These are phyloP conservation scores for Penicillium griseofulvum DNA, from an alignment of 2,329 filamentous ascomycete genomes.

Conservation along the genomic window DNA sequence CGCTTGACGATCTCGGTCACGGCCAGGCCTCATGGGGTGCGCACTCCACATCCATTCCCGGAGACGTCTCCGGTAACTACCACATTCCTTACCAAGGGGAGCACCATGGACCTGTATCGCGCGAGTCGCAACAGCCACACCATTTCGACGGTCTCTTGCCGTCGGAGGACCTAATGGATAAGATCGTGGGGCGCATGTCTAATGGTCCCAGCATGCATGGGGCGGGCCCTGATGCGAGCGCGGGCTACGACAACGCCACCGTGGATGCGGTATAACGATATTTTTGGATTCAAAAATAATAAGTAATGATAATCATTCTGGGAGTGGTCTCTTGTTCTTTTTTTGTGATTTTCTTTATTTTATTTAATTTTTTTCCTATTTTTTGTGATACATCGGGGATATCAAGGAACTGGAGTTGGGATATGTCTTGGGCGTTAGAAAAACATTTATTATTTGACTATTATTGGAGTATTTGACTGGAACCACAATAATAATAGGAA, in stretches of 20 bases:
- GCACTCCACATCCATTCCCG: slow-evolving; percentile 30
- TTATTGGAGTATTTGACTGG: too few relatives aligned
- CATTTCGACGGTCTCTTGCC: slow-evolving; percentile 35
- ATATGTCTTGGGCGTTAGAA: neutral
- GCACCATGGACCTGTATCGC: slow-evolving; percentile 31
- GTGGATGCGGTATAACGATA: slow-evolving; percentile 33
- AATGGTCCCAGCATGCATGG: slow-evolving; percentile 35
- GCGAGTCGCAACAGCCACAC: slow-evolving; percentile 33
- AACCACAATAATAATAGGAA: neutral
- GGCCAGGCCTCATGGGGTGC: slow-evolving; percentile 31
- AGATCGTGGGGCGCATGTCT: slow-evolving; percentile 37
- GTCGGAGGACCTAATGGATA: slow-evolving; percentile 39
- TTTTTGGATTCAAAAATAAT: slow-evolving; percentile 8
- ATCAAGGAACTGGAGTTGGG: neutral
- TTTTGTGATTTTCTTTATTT: slow-evolving; percentile 14
- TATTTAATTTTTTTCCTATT: slow-evolving; percentile 1
- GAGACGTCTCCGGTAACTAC: slow-evolving; percentile 33
- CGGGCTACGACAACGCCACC: slow-evolving; percentile 32
- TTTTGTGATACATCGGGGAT: neutral
- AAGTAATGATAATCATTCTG: slow-evolving; percentile 32
- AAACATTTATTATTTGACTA: too few relatives aligned
- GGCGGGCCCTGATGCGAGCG: slow-evolving; percentile 31
- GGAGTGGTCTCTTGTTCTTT: slow-evolving; percentile 11
- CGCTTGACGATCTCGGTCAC: slow-evolving; percentile 38
- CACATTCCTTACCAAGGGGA: slow-evolving; percentile 34